Conservation (phyloP, 2,329 filamentous ascomycete species). For the Colletotrichum sp. region DNA sequence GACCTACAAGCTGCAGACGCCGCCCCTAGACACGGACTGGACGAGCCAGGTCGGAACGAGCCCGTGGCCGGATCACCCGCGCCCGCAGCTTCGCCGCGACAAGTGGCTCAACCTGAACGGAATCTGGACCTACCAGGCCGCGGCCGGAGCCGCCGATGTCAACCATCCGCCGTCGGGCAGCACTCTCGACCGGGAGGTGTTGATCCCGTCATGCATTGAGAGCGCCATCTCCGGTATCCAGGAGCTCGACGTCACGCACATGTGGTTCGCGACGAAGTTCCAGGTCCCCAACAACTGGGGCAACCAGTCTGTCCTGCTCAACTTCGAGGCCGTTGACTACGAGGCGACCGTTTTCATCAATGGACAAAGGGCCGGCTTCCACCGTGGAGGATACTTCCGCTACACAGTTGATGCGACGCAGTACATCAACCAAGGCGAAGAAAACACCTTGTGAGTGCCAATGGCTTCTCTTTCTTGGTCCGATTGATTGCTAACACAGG, state of each 20-base stretch:
- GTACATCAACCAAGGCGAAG: slow-evolving; percentile 39
- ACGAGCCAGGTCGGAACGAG: slow-evolving; percentile 55
- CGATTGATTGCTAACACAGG: background rate
- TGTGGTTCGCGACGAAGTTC: slow-evolving; percentile 59
- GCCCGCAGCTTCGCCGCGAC: slow-evolving; percentile 59
- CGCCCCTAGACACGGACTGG: slow-evolving; percentile 56
- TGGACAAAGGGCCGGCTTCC: slow-evolving; percentile 52
- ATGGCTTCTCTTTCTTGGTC: background rate
- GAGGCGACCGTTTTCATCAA: slow-evolving; percentile 65
- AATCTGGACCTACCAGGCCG: slow-evolving; percentile 58
- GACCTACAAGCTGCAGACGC: slow-evolving; percentile 41
- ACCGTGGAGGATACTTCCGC: slow-evolving; percentile 67
- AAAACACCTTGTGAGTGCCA: slow-evolving; percentile 59
- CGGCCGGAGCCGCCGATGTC: slow-evolving; percentile 24
- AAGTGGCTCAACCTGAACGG: slow-evolving; percentile 64
- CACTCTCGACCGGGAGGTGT: slow-evolving; percentile 41
- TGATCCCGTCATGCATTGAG: slow-evolving; percentile 49
- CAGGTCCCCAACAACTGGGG: slow-evolving; percentile 52
- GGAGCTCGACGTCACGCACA: slow-evolving; percentile 42
- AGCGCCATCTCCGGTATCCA: slow-evolving; percentile 56
- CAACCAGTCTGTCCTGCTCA: slow-evolving; percentile 49
- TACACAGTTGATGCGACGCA: slow-evolving; percentile 66
- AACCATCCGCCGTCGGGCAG: slow-evolving; percentile 25
- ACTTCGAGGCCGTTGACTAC: slow-evolving; percentile 66
- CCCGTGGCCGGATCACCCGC: slow-evolving; percentile 64